These are phyloP conservation scores for Phytophthora cajani DNA, from an alignment of 352 stramenopile genomes.

Conservation along the genomic window DNA sequence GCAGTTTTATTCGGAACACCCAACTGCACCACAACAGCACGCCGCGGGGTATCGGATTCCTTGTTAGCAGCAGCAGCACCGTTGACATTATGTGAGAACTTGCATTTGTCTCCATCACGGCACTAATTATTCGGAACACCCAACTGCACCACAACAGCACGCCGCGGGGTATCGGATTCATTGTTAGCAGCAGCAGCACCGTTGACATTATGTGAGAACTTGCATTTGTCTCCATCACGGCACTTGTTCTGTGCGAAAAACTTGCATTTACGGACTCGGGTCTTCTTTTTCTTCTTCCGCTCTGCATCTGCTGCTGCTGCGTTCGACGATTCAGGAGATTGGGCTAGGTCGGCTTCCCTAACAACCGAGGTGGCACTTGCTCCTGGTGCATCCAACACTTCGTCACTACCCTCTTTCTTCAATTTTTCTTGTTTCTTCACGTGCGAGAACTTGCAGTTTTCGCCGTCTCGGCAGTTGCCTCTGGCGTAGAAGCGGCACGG, in stretches of 20 bases:
- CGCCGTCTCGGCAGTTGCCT: constrained; percentile 61
- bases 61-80: background rate
- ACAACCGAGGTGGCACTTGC: constrained; percentile 13
- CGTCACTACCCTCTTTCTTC: constrained; percentile 16
- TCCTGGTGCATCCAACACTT: constrained; percentile 2
- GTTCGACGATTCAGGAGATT: constrained; percentile 11
- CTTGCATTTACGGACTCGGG: constrained; percentile 46
- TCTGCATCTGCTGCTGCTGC: background rate
- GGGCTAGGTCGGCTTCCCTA: constrained; percentile 23
- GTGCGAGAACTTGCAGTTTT: constrained; percentile 62
- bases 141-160: constrained; percentile 31
- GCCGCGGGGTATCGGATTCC: background rate
- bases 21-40: constrained; percentile 31
- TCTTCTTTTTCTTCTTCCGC: constrained; percentile 35
- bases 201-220: constrained; percentile 59
- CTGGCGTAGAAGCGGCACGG: constrained; percentile 59
- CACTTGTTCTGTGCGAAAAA: constrained; percentile 63
- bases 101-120: constrained; percentile 64
- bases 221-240: constrained; percentile 64
- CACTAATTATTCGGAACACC: constrained; percentile 36
- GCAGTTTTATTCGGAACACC: constrained; percentile 6
- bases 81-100: constrained; percentile 59
- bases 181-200: background rate
- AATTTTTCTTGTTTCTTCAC: constrained; percentile 27
- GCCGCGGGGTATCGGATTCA: background rate